Percentiles rank a stretch among this genome's conserved stretches.
Conservation (phyloP, 169 alveolate species). For the Cryptosporidium meleagridis region DNA sequence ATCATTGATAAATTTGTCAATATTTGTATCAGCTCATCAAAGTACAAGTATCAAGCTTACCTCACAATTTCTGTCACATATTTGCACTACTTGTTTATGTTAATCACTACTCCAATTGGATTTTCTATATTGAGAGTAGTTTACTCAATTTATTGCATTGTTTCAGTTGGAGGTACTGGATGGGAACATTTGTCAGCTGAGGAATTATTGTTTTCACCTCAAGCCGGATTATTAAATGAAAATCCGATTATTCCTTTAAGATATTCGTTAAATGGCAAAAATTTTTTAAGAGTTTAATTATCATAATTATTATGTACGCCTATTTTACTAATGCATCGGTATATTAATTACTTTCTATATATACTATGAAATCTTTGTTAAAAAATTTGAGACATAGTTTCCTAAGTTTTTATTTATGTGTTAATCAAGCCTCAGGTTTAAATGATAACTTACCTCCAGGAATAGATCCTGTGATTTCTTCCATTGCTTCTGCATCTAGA, state of each 20-base stretch:
- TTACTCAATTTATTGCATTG: slow-evolving; percentile 55
- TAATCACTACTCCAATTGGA: slow-evolving; percentile 51
- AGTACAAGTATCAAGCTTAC: not conserved
- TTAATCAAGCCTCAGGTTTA: not conserved
- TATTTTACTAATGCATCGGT: not conserved
- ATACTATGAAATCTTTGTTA: slow-evolving; percentile 24
- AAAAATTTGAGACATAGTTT: slow-evolving; percentile 32
- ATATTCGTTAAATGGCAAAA: slow-evolving; percentile 50
- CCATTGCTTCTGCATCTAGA: slow-evolving; percentile 65
- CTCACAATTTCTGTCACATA: not conserved
- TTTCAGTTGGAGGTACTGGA: slow-evolving; percentile 72
- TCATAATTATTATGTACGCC: not conserved
- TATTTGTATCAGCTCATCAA: slow-evolving; percentile 10
- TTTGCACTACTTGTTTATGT: slow-evolving; percentile 29
- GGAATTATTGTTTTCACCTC: slow-evolving; percentile 19
- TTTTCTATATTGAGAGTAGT: slow-evolving; percentile 27
- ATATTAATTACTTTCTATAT: not conserved
- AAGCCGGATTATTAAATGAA: not conserved
- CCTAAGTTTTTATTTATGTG: slow-evolving; percentile 13
- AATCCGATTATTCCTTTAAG: slow-evolving; percentile 63
- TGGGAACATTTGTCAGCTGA: slow-evolving; percentile 74
- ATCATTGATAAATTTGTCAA: not conserved
- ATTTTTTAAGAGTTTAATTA: slow-evolving; percentile 44
- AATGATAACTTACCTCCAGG: slow-evolving; percentile 64
- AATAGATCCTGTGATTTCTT: slow-evolving; percentile 52